phyloP scores from a whole-genome alignment of 2,329 filamentous ascomycete species.

The Venturia pyrina region DNA sequence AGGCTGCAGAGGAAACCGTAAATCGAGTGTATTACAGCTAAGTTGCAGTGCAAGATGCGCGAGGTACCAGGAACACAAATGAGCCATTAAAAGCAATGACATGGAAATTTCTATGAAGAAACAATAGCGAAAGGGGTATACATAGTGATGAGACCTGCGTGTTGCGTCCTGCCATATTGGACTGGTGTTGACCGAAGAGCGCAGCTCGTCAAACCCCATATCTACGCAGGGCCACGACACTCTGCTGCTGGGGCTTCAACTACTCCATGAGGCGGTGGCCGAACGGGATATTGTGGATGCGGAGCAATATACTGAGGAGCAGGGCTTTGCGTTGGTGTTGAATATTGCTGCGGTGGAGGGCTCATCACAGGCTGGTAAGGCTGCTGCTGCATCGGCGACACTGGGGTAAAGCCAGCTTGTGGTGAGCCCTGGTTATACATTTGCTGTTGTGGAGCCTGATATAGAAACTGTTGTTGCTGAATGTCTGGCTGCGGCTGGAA shows the following conservation, averaged over 20 bases:
- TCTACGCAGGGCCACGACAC: not conserved
- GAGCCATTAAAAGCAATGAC: not conserved
- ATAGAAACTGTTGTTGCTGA: not conserved
- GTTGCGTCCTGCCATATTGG: not conserved
- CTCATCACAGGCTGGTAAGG: conserved; percentile 9
- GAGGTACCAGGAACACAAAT: not conserved
- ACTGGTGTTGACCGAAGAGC: not conserved
- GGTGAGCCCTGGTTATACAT: not conserved
- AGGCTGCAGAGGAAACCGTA: not conserved
- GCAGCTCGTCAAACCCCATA: not conserved
- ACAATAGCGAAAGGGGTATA: not conserved
- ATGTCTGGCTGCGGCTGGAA: not conserved
- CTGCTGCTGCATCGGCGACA: not conserved
- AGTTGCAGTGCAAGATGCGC: not conserved
- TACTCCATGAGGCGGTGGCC: conserved; percentile 3
- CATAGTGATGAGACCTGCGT: not conserved
- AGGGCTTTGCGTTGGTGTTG: not conserved
- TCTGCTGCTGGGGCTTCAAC: conserved; percentile 3
- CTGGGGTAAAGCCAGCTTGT: not conserved
- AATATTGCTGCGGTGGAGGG: conserved; percentile 7
- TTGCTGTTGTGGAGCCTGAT: not conserved
- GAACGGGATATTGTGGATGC: not conserved
- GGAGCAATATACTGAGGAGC: conserved; percentile 1
- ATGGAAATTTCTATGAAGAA: not conserved
- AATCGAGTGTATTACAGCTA: not conserved